Evolutionary conservation across 345 rosid genomes (phyloP).

Genomic region (Camelina hispida): DNA sequence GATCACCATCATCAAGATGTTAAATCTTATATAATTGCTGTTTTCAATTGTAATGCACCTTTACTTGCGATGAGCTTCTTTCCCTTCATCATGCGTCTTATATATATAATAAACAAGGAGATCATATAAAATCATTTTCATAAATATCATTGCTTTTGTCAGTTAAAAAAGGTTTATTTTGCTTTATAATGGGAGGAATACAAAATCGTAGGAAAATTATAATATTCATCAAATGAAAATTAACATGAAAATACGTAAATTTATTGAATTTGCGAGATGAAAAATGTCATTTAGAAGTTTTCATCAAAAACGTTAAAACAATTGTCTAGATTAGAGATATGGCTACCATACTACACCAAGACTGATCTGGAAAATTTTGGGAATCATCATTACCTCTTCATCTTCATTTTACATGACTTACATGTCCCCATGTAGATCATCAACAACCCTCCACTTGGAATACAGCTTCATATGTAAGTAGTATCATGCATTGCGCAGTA

Average conservation of each 20-base stretch:
- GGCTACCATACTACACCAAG: background rate
- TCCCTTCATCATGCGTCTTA: slow-evolving; percentile 31
- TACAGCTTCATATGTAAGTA: background rate
- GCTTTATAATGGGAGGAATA: background rate
- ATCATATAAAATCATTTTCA: background rate
- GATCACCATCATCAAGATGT: background rate
- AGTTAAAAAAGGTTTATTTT: background rate
- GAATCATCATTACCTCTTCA: background rate
- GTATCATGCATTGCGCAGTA: background rate
- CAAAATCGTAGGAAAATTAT: background rate
- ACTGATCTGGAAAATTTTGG: background rate
- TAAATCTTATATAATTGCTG: background rate
- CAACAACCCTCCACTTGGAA: background rate
- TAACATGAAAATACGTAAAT: no score
- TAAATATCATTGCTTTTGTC: background rate
- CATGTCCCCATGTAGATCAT: slow-evolving; percentile 6
- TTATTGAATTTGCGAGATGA: background rate
- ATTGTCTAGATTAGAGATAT: background rate
- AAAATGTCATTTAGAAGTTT: background rate
- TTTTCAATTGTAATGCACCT: slow-evolving; percentile 1
- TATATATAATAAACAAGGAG: background rate
- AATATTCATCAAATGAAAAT: background rate
- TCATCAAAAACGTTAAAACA: background rate
- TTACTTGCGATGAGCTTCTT: slow-evolving; percentile 52
- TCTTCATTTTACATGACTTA: slow-evolving; percentile 10